Base-by-base conservation (phyloP, 805 yeast genomes). In the Ogataea glucozyma region DNA sequence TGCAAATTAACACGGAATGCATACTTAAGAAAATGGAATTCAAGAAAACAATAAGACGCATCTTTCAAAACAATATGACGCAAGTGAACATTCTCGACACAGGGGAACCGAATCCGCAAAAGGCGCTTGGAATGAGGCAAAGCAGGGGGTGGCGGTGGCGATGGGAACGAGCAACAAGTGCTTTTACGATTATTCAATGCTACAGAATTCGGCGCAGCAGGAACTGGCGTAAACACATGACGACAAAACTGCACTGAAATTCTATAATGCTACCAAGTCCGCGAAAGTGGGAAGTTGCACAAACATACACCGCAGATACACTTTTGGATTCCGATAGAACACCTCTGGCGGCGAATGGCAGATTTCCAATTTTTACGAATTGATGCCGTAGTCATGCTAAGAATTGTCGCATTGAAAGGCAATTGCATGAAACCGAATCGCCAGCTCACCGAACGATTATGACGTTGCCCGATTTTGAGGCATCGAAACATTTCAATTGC, bases 41-140 rank as follows among this genome's bases (percentile, higher is more conserved):
- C n/a, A 18, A 9, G 17, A 9, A 23, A 2, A 34, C 38, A 34
- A 34, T 34, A 23, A 5, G 4, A 4, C 23, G 29, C 38, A 17
- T 34, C 4, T 6, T 14, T 2, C 3, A 3, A 3, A 34, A 34
- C 38, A 34, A 34, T 34, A 23, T 6, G 6, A 22, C 17, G 38
- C 38, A 11, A 34, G 38, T 34, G 38, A 34, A 34, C 27, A 14
- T 22, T 16, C 22, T 24, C 29, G 29, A 23, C 10, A 22, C 18
- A 34, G 38, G 22, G 38, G 26, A 13, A 23, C n/a, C 19, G 9
- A 22, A 6, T 22, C 24, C 38, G 38, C 13, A 5, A 20, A 8
- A n/a, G n/a, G 6, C 11, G 19, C 10, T 16, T 22, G 27, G 37
- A 23, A 23, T 34, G 38, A 14, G 19, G 38, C 38, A 34, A 34